phyloP scores from a whole-genome alignment of 345 rosid species.

The Geranium rotundifolium region DNA sequence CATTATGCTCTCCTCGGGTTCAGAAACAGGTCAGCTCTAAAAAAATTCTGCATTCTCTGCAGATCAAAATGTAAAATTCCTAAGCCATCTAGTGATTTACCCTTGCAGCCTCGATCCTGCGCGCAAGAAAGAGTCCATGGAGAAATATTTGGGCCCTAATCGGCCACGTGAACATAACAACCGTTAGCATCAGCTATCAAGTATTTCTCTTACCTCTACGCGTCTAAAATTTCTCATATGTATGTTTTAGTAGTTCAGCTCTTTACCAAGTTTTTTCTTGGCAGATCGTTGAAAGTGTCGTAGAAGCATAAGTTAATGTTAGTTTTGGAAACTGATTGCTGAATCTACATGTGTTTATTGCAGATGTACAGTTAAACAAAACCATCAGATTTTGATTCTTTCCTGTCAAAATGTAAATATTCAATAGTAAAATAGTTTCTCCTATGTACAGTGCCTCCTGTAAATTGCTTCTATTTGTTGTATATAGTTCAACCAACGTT shows the following conservation, averaged over 20 bases:
- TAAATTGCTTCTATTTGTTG: too few relatives aligned
- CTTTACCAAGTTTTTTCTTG: too few relatives aligned
- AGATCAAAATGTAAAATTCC: background rate
- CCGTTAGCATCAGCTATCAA: background rate
- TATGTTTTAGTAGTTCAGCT: too few relatives aligned
- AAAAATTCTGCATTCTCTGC: too few relatives aligned
- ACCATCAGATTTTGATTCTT: background rate
- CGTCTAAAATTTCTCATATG: background rate
- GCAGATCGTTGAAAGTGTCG: too few relatives aligned
- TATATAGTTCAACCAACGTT: too few relatives aligned
- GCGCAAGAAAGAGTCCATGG: conserved; percentile 89
- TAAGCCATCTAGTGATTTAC: background rate
- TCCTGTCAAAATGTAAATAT: background rate
- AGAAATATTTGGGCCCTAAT: conserved; percentile 78
- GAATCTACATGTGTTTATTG: background rate
- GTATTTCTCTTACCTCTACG: background rate
- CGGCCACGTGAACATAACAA: conserved; percentile 23
- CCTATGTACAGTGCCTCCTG: too few relatives aligned
- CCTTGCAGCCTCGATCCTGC: conserved; percentile 87
- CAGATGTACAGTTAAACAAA: background rate
- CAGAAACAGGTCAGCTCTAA: conserved; percentile 57
- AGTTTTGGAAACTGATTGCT: too few relatives aligned
- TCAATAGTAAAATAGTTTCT: too few relatives aligned
- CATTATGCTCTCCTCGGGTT: conserved; percentile 79
- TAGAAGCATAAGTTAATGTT: too few relatives aligned